Evolutionary conservation across 23 red algal species (phyloP), one percentile per base, ranked within the genome.

Genomic region (Chondrus crispus): DNA sequence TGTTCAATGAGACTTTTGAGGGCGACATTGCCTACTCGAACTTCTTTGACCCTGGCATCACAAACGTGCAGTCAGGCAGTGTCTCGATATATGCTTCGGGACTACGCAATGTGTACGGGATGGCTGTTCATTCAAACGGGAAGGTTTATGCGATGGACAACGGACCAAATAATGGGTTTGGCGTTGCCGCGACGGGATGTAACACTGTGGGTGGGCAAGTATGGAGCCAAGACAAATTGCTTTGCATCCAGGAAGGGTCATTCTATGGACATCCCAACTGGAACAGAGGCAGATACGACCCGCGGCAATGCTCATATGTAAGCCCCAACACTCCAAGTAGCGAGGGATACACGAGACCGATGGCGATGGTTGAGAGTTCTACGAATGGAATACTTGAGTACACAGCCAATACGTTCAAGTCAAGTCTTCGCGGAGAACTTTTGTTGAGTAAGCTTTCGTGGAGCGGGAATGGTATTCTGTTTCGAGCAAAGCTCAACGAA

Each of bases 261-360:
- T 94, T 88, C 60, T 94, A 94, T n/a, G 92, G 92, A 4, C 92
- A 94, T 79, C 92, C 92, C 0, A 94, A 94, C 54, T 66, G 72
- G 82, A 94, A 94, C 71, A 82, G 92, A 19, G 92, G 46, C 3
- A 46, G 92, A 47, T 64, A 62, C 5, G 92, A 94, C 33, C 81
- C 80, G 18, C 82, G 92, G 13, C 92, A 94, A 42, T 94, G 92
- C 74, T 47, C 54, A 14, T 94, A 71, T 70, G 62, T 90, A 20
- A 45, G 72, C 44, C 71, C 71, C 2, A 62, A 90, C 52, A 72
- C 70, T 18, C 64, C 68, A 7, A 53, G 22, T 46, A 11, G 36
- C 2, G 90, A 55, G 62, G 51, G 70, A 48, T 86, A 80, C 49
- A 51, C 90, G 0, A 63, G 58, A 9, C 81, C 90, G 12, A 44